phyloP scores from a whole-genome alignment of 306 rosid species.

The Glycyrrhiza uralensis region DNA sequence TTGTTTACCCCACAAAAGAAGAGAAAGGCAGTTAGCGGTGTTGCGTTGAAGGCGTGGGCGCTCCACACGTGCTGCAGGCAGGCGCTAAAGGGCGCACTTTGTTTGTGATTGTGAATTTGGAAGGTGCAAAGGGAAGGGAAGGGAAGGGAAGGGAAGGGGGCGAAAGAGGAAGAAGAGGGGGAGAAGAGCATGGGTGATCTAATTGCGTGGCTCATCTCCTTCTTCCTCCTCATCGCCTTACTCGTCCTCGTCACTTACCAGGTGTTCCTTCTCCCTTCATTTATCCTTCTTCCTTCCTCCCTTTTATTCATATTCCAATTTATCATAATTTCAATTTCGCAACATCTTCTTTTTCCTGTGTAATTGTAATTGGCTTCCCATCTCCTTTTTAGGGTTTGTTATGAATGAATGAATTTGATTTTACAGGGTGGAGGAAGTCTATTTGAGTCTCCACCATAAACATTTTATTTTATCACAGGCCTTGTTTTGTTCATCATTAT shows the following conservation, averaged over 20 bases:
- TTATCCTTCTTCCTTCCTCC: too few relatives aligned
- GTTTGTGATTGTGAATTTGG: not conserved
- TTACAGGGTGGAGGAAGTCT: not conserved
- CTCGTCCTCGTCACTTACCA: slow-evolving; percentile 76
- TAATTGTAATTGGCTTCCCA: too few relatives aligned
- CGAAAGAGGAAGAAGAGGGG: not conserved
- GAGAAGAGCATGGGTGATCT: slow-evolving; percentile 68
- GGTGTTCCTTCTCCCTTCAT: slow-evolving; percentile 39
- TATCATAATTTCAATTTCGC: not conserved
- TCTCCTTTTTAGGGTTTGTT: not conserved
- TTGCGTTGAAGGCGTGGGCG: slow-evolving; percentile 4
- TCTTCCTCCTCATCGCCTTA: slow-evolving; percentile 72
- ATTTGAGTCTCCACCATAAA: not conserved
- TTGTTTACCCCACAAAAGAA: not conserved
- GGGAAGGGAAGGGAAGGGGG: not conserved
- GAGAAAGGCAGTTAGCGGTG: not conserved
- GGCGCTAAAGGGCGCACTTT: slow-evolving; percentile 7
- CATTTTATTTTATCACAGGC: too few relatives aligned
- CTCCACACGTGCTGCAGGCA: not conserved
- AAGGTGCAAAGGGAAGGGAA: not conserved
- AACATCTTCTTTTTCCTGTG: not conserved
- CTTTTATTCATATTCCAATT: too few relatives aligned
- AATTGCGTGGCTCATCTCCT: slow-evolving; percentile 78
- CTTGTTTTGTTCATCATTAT: too few relatives aligned
- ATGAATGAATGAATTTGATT: not conserved